These are phyloP conservation scores for Besnoitia besnoiti DNA, from an alignment of 169 alveolate species.

Conservation along the genomic window DNA sequence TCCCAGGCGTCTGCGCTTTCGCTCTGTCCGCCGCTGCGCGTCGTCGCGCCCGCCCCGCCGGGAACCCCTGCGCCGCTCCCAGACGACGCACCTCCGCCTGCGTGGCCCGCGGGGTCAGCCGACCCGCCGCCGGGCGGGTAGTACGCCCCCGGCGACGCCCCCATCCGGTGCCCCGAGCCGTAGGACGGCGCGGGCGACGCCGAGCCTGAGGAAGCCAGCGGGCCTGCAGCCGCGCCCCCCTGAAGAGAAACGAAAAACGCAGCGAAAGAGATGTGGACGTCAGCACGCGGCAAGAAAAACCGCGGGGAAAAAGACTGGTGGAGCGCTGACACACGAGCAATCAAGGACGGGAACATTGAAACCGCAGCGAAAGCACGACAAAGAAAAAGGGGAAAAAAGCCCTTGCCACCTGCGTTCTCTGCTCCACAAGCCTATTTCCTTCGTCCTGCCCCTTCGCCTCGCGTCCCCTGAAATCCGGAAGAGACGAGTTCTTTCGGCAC, in stretches of 20 bases:
- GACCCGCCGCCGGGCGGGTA: neutral
- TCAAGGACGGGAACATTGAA: neutral
- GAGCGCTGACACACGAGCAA: neutral
- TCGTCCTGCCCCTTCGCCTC: too few relatives aligned
- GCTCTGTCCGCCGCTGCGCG: neutral
- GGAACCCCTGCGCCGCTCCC: neutral
- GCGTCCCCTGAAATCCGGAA: too few relatives aligned
- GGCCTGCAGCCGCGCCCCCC: too few relatives aligned
- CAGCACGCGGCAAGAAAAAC: neutral
- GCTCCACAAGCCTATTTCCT: too few relatives aligned
- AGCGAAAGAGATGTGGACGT: neutral
- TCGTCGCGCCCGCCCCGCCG: neutral
- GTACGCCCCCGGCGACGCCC: conserved; percentile 3
- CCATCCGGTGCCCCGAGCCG: neutral
- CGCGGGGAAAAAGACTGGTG: neutral
- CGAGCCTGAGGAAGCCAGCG: too few relatives aligned
- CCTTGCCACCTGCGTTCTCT: too few relatives aligned
- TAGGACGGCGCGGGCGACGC: too few relatives aligned
- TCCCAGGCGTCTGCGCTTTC: conserved; percentile 52
- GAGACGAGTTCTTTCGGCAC: too few relatives aligned
- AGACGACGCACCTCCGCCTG: neutral
- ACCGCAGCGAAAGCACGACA: neutral
- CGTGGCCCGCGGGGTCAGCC: neutral
- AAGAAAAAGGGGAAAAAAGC: neutral
- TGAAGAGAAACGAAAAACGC: neutral